phyloP scores from a whole-genome alignment of 1,284 basidiomycete species.

The Coniferiporia weirii region DNA sequence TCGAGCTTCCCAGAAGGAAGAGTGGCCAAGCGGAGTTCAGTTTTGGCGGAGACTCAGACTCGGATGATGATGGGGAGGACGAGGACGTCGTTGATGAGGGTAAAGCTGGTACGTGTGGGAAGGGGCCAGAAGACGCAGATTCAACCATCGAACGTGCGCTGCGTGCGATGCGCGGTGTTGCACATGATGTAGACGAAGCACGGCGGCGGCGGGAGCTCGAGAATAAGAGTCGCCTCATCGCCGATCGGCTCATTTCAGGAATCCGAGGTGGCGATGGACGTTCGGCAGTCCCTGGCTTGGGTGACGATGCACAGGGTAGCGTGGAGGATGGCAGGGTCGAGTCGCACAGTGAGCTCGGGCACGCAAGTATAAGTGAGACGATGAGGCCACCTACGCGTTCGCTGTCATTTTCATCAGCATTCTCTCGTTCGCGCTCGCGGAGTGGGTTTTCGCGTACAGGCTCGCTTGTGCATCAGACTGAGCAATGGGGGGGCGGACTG shows the following conservation, averaged over 20 bases:
- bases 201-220: conserved; percentile 53
- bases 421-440: conserved; percentile 8
- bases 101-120: conserved; percentile 41
- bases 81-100: conserved; percentile 37
- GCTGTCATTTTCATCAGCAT: conserved; percentile 15
- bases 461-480: conserved; percentile 7
- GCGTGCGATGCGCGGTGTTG: conserved; percentile 56
- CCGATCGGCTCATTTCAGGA: conserved; percentile 52
- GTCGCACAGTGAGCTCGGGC: conserved; percentile 10
- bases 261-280: conserved; percentile 19
- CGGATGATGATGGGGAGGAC: conserved; percentile 38
- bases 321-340: conserved; percentile 3
- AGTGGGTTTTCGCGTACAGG: neutral
- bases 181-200: conserved; percentile 47
- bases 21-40: conserved; percentile 6
- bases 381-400: conserved; percentile 9
- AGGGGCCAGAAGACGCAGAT: neutral
- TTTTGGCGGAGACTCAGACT: conserved; percentile 9
- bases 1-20: neutral
- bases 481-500: neutral
- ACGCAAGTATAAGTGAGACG: neutral
- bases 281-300: no score
- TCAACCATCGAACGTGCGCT: conserved; percentile 16
- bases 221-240: conserved; percentile 63
- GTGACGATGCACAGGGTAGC: conserved; percentile 4